Evolutionary conservation across 2,329 filamentous ascomycete species (phyloP).

Genomic region (Metarhizium humberi): DNA sequence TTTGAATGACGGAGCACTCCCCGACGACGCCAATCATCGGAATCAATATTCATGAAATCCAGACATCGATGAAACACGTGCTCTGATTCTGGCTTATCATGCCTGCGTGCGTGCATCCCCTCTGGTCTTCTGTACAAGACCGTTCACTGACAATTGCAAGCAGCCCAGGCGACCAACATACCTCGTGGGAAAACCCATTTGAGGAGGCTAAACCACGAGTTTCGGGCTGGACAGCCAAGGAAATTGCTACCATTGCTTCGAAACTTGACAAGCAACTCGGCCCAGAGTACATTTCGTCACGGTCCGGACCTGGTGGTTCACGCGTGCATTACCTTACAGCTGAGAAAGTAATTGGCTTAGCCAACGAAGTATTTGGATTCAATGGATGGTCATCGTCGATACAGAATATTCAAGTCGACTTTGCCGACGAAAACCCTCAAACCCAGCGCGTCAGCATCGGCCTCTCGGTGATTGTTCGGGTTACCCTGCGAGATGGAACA

Average conservation of each 20-base stretch:
- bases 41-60: slow-evolving; percentile 1
- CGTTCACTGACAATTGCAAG: slow-evolving; percentile 10
- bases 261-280: slow-evolving; percentile 88
- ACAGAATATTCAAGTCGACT: slow-evolving; percentile 89
- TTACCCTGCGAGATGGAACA: slow-evolving; percentile 88
- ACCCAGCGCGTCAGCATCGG: slow-evolving; percentile 76
- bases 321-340: slow-evolving; percentile 93
- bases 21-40: background rate
- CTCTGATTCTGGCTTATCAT: slow-evolving; percentile 16
- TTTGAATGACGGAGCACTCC: background rate
- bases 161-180: slow-evolving; percentile 60
- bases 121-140: slow-evolving; percentile 6
- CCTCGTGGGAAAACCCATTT: slow-evolving; percentile 64
- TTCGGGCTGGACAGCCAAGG: slow-evolving; percentile 74
- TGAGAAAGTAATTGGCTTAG: slow-evolving; percentile 91
- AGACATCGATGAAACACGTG: slow-evolving; percentile 14
- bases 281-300: slow-evolving; percentile 87
- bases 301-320: slow-evolving; percentile 71
- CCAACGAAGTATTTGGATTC: slow-evolving; percentile 93
- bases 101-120: slow-evolving; percentile 31
- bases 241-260: slow-evolving; percentile 81
- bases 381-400: slow-evolving; percentile 98
- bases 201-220: slow-evolving; percentile 61
- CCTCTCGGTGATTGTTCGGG: slow-evolving; percentile 79
- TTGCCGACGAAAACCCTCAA: slow-evolving; percentile 76